These are phyloP conservation scores for Heritiera fomes DNA, from an alignment of 345 rosid genomes.

Conservation along the genomic window DNA sequence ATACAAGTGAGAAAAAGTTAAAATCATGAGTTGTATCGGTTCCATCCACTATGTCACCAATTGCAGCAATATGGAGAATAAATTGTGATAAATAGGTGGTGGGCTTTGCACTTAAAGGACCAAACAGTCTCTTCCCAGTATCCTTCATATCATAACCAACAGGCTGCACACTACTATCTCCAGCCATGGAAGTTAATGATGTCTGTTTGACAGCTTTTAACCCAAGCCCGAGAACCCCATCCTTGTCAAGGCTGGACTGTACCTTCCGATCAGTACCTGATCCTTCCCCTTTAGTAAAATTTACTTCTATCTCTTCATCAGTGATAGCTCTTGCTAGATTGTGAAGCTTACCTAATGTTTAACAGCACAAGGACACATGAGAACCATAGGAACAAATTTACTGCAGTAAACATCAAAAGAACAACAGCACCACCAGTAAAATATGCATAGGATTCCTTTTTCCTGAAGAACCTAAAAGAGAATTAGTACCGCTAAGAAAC, in stretches of 20 bases:
- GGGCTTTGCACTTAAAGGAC: conserved; percentile 78
- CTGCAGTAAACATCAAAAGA: conserved; percentile 9
- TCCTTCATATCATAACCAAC: conserved; percentile 65
- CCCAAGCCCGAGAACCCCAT: conserved; percentile 92
- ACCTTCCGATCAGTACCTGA: conserved; percentile 39
- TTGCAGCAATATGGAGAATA: conserved; percentile 92
- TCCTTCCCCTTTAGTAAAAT: conserved; percentile 50
- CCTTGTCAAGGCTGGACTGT: conserved; percentile 48
- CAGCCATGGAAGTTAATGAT: conserved; percentile 44
- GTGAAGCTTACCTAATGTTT: conserved; percentile 82
- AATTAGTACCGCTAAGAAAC: conserved; percentile 81
- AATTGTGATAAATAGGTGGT: conserved; percentile 87
- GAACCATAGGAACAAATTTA: conserved; percentile 16
- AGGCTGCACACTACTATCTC: conserved; percentile 48
- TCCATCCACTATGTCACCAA: conserved; percentile 98
- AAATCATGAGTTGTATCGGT: conserved; percentile 98
- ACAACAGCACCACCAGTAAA: conserved; percentile 18
- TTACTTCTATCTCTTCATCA: conserved; percentile 79
- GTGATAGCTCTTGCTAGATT: conserved; percentile 93
- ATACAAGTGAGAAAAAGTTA: conserved; percentile 90
- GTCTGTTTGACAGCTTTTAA: conserved; percentile 56
- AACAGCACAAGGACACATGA: conserved; percentile 32
- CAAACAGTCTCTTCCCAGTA: conserved; percentile 73
- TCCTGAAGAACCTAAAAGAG: conserved; percentile 20
- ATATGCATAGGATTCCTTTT: conserved; percentile 13